Percentiles rank a stretch among this genome's conserved stretches.
Conservation (phyloP, 768 basidiomycete genomes). For the Russula abietina region DNA sequence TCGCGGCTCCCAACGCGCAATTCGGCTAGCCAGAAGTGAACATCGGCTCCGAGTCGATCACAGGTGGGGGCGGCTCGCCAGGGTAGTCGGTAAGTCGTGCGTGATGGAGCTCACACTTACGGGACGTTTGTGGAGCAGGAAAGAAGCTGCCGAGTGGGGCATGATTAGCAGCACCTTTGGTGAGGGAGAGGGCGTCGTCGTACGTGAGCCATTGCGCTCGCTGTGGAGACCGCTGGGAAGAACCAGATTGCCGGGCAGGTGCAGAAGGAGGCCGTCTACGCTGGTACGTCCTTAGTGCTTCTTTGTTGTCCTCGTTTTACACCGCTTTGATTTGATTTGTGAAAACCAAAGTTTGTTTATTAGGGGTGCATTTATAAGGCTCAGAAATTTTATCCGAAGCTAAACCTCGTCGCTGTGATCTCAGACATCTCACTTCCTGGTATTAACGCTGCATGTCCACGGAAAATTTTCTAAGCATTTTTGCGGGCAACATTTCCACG, state of each 20-base stretch:
- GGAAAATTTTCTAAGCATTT: no score
- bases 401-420: no score
- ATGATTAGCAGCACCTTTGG: conserved; percentile 76
- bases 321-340: neutral
- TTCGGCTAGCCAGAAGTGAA: conserved; percentile 99
- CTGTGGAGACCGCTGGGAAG: conserved; percentile 71
- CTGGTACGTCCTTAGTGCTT: conserved; percentile 48
- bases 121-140: conserved; percentile 71
- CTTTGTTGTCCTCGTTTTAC: no score
- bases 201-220: conserved; percentile 84
- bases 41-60: conserved; percentile 89
- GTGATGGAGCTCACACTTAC: conserved; percentile 94
- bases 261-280: conserved; percentile 91
- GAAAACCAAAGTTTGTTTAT: no score
- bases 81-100: conserved; percentile 82
- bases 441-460: no score
- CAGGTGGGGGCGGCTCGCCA: conserved; percentile 87
- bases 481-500: no score
- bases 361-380: no score
- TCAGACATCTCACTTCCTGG: no score
- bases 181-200: conserved; percentile 67
- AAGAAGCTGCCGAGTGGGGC: conserved; percentile 84
- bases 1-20: conserved; percentile 81
- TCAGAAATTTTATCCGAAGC: no score
- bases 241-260: conserved; percentile 79